Base-by-base conservation (phyloP, 2,329 filamentous ascomycete genomes). In the Penicillium freii region DNA sequence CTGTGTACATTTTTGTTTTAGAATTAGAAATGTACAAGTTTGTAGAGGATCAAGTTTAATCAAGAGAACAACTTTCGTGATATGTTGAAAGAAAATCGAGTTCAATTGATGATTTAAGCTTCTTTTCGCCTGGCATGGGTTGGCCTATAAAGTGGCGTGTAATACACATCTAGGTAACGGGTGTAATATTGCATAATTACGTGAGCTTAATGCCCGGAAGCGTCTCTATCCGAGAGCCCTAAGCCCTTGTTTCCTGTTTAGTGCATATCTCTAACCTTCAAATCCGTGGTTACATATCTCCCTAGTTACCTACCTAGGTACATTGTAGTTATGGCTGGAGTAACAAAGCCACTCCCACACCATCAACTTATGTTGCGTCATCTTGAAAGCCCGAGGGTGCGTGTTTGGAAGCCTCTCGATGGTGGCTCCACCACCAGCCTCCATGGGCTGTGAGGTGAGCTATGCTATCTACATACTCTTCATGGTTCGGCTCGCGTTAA, bases 191-290 rank as follows among this genome's bases (percentile, higher is more conserved):
- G 6, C 2, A 17, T 10, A 31, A 23, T 44, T 40, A 52, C 40
- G 40, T 52, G 40, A n/a, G 2, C 0, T 1, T 10, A 9, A 19
- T 19, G 4, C 23, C 13, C 54, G 54, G 57, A 51, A 56, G 11
- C 3, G 36, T 34, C 2, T 11, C 9, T 27, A 59, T 59, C 63
- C 59, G 62, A 42, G 58, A 36, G 39, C 61, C 61, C 61, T 63
- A 58, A 57, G 51, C 61, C 62, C 59, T 60, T 54, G 7, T 21
- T 51, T 17, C 61, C 45, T 48, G 42, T 60, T 40, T 4, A 43
- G 57, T n/a, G 4, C 29, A 27, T 43, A 19, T 17, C 34, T 39
- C 17, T 19, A 34, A 15, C 5, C 13, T 27, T 27, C 25, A 6
- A 5, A 15, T 6, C 31, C 13, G 31, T 33, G 13, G 10, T 15